phyloP scores from a whole-genome alignment of 352 stramenopile genomes.

The Phytopythium ostracodes region DNA sequence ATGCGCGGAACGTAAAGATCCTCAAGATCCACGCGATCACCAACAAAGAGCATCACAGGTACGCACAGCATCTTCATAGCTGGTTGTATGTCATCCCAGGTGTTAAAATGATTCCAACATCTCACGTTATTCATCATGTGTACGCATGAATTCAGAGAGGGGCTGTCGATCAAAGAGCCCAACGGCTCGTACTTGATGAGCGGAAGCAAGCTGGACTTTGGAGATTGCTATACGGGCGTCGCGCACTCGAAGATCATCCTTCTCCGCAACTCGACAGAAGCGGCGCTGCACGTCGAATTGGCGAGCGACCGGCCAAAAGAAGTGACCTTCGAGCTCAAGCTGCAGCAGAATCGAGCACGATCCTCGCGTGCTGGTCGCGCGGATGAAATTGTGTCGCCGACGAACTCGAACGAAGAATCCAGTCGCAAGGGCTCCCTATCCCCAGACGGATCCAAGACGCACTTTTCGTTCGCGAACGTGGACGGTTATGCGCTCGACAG shows the following conservation, averaged over 20 bases:
- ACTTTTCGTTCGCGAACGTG: conserved; percentile 48
- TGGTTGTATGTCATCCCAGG: background rate
- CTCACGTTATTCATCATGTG: background rate
- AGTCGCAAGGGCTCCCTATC: conserved; percentile 68
- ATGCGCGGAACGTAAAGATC: conserved; percentile 84
- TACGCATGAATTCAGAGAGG: conserved; percentile 46
- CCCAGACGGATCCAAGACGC: conserved; percentile 47
- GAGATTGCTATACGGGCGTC: conserved; percentile 84
- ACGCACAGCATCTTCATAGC: background rate
- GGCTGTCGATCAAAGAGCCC: conserved; percentile 82
- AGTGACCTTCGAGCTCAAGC: conserved; percentile 85
- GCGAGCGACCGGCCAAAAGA: conserved; percentile 86
- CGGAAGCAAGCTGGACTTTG: conserved; percentile 85
- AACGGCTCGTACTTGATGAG: conserved; percentile 84
- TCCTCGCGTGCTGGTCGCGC: conserved; percentile 46
- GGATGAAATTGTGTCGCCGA: conserved; percentile 68
- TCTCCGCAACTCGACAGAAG: conserved; percentile 84
- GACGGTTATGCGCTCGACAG: conserved; percentile 72
- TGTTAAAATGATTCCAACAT: background rate
- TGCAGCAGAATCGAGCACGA: conserved; percentile 67
- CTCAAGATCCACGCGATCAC: conserved; percentile 83
- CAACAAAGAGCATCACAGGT: conserved; percentile 88
- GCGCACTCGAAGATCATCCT: conserved; percentile 78
- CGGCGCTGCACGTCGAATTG: conserved; percentile 78
- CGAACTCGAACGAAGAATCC: conserved; percentile 67